Evolutionary conservation across 345 rosid genomes (phyloP).

Genomic region (Melaleuca quinquenervia): DNA sequence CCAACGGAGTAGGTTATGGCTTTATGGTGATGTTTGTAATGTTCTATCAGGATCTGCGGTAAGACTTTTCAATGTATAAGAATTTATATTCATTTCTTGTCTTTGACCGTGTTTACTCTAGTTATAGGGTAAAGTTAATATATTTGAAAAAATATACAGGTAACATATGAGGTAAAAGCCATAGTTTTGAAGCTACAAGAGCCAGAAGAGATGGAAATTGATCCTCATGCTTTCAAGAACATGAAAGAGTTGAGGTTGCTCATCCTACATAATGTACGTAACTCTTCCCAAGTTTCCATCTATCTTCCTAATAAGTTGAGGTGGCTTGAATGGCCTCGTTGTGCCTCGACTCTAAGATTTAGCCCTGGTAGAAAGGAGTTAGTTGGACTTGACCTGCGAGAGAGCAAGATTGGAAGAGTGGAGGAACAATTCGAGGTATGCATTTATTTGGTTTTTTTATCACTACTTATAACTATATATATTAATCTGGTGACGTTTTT

Average conservation of each 20-base stretch:
- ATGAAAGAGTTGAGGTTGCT: not conserved
- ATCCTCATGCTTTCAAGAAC: not conserved
- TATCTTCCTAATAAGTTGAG: not conserved
- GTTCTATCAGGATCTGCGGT: not conserved
- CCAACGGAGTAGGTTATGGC: accelerated
- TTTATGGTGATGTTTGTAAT: not conserved
- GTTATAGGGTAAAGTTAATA: too few relatives aligned
- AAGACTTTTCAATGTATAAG: not conserved
- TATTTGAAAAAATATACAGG: not conserved
- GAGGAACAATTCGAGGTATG: not conserved
- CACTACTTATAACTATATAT: not conserved
- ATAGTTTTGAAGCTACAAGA: not conserved
- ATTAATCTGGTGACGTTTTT: not conserved
- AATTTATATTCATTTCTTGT: too few relatives aligned
- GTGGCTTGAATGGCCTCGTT: not conserved
- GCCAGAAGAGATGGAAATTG: not conserved
- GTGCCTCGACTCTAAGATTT: not conserved
- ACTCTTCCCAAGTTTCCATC: not conserved
- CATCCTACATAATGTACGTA: not conserved
- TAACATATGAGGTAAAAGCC: accelerated
- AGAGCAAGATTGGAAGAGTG: not conserved
- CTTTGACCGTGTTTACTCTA: too few relatives aligned
- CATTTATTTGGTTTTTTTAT: not conserved
- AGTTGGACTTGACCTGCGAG: not conserved
- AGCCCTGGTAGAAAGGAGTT: not conserved